These are phyloP conservation scores for Penicillium thymicola DNA, from an alignment of 2,329 filamentous ascomycete species.

Conservation along the genomic window DNA sequence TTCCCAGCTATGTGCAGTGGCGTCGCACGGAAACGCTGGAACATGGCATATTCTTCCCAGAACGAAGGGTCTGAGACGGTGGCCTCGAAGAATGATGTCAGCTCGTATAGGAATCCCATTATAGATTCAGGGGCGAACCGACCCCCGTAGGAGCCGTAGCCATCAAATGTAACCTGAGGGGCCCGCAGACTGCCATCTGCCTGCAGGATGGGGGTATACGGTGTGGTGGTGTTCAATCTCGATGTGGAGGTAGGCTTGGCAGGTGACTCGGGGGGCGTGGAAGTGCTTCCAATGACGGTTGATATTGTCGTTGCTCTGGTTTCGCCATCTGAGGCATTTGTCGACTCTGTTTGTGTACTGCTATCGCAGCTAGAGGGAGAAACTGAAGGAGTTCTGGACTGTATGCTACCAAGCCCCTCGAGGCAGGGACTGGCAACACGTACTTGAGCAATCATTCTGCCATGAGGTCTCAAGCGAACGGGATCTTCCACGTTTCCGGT, in stretches of 20 bases:
- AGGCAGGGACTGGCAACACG: conserved; percentile 1
- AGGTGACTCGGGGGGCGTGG: conserved; percentile 6
- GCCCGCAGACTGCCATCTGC: conserved; percentile 19
- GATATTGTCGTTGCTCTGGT: conserved; percentile 14
- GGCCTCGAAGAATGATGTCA: conserved; percentile 25
- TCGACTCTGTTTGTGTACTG: conserved; percentile 10
- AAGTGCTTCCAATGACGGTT: conserved; percentile 9
- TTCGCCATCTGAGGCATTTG: conserved; percentile 13
- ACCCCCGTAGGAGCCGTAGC: conserved; percentile 27
- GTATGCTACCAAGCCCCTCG: neutral
- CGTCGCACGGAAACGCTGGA: conserved; percentile 17
- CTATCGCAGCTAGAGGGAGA: conserved; percentile 6
- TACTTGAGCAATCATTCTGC: neutral
- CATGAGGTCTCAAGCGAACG: conserved; percentile 8
- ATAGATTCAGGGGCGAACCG: conserved; percentile 29
- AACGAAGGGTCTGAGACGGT: conserved; percentile 25
- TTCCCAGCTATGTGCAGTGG: conserved; percentile 20
- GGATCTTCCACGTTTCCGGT: neutral
- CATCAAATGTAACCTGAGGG: conserved; percentile 21
- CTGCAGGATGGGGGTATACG: conserved; percentile 23
- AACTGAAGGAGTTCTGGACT: neutral
- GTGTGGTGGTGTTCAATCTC: conserved; percentile 11
- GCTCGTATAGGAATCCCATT: conserved; percentile 25
- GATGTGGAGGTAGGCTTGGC: conserved; percentile 6
- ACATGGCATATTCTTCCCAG: conserved; percentile 25